Conservation (phyloP, 306 rosid species). For the Cicer judaicum region DNA sequence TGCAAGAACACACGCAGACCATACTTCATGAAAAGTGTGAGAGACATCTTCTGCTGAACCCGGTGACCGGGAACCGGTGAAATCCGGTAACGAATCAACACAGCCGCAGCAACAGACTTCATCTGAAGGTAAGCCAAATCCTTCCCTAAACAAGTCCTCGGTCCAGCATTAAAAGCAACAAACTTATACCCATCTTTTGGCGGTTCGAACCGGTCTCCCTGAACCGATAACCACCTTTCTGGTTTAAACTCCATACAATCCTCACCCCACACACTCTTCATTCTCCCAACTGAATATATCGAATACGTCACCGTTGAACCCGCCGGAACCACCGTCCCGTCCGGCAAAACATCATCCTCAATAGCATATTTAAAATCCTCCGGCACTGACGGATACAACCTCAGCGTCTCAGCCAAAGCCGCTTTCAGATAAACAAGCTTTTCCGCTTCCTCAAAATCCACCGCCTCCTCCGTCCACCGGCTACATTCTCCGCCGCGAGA, state of each 20-base stretch:
- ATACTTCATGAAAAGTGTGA: constrained; percentile 83
- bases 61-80: constrained; percentile 75
- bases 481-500: constrained; percentile 63
- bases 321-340: constrained; percentile 78
- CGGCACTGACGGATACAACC: constrained; percentile 91
- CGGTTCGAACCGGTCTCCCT: constrained; percentile 67
- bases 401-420: constrained; percentile 78
- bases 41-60: constrained; percentile 93
- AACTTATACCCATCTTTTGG: constrained; percentile 77
- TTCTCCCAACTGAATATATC: constrained; percentile 83
- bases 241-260: constrained; percentile 93
- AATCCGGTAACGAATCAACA: constrained; percentile 78
- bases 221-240: constrained; percentile 76
- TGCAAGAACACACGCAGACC: constrained; percentile 73
- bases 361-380: constrained; percentile 77
- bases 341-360: constrained; percentile 78
- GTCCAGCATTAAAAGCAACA: constrained; percentile 93
- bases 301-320: constrained; percentile 97
- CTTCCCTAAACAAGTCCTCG: constrained; percentile 93
- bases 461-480: constrained; percentile 73
- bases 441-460: constrained; percentile 82
- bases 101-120: constrained; percentile 92
- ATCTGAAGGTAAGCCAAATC: constrained; percentile 94
- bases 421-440: constrained; percentile 78
- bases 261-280: constrained; percentile 94